Base-by-base conservation (phyloP, 2,329 filamentous ascomycete species). In the Anthostomella pinea region DNA sequence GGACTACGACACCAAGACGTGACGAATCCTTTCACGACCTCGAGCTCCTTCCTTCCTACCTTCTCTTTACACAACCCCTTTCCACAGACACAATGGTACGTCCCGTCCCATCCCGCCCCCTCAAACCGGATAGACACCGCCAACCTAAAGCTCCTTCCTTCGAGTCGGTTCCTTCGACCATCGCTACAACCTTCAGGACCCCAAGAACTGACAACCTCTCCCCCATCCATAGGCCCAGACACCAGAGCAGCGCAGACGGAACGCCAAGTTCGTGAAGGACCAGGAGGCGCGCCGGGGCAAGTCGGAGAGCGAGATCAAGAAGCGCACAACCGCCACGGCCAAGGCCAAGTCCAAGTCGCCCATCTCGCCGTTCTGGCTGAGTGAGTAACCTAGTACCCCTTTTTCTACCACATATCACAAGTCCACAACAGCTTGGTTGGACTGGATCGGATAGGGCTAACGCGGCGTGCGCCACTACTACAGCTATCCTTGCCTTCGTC, bases 211-310 rank as follows among this genome's bases (percentile, higher is more conserved):
- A n/a, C n/a, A n/a, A n/a, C n/a, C n/a, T n/a, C n/a, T n/a, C n/a
- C n/a, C n/a, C n/a, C n/a, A n/a, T n/a, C n/a, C n/a, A n/a, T n/a
- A 89, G 85, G 85, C 81, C 53, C 86, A 91, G 82, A 93, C 87
- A 51, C 86, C 83, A 52, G 78, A 87, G 65, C 87, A 93, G 72
- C 83, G 87, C 63, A 80, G 80, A 58, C 81, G 83, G 46, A 93
- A 93, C 70, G 78, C 78, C 58, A 84, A 85, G 66, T 94, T 87
- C 66, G 81, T 75, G 51, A 83, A 83, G 61, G 73, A 77, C 35
- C 81, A 91, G 61, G 80, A 85, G 59, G 69, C 72, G 42, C 85
- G 82, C 59, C 84, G 85, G 63, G 87, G 87, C 66, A 88, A 87
- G 69, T 74, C 80, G n/a, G 73, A 79, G 39, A 68, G 68, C 16